Evolutionary conservation across 495 filamentous ascomycete genomes (phyloP).

Genomic region (Recurvomyces mirabilis): DNA sequence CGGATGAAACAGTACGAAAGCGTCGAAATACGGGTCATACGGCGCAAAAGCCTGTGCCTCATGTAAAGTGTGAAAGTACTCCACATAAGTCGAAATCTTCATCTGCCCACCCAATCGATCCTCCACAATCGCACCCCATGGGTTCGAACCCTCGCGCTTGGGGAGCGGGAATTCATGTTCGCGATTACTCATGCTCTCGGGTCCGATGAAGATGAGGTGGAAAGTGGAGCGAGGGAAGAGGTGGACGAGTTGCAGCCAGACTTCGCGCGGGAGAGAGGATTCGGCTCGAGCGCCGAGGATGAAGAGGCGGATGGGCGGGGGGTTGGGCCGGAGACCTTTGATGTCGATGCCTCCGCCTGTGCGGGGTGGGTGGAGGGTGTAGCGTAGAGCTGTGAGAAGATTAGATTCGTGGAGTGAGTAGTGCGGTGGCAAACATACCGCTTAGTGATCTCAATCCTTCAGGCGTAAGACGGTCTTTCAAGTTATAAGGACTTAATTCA

Average conservation of each 20-base stretch:
- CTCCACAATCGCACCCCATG: constrained; percentile 86
- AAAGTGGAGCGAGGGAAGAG: constrained; percentile 74
- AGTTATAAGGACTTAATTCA: constrained; percentile 82
- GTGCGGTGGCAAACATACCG: constrained; percentile 45
- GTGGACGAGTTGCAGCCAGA: constrained; percentile 83
- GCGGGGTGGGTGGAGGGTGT: constrained; percentile 79
- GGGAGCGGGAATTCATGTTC: constrained; percentile 85
- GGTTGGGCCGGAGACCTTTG: constrained; percentile 65
- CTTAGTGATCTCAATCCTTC: constrained; percentile 89
- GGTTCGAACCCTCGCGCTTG: constrained; percentile 67
- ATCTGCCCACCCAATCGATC: constrained; percentile 69
- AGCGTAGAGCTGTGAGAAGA: constrained; percentile 59
- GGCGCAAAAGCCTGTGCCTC: constrained; percentile 78
- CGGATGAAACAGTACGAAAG: constrained; percentile 90
- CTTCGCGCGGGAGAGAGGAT: constrained; percentile 83
- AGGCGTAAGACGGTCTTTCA: constrained; percentile 58
- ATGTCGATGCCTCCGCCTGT: constrained; percentile 63
- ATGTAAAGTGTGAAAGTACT: constrained; percentile 96
- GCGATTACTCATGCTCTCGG: constrained; percentile 85
- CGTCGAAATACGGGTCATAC: constrained; percentile 96
- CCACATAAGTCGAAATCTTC: constrained; percentile 94
- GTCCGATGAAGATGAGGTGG: constrained; percentile 89
- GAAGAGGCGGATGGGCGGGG: constrained; percentile 84
- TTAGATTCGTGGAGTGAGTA: constrained; percentile 16
- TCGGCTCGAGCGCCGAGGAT: constrained; percentile 92